Evolutionary conservation across 2,329 filamentous ascomycete genomes (phyloP).

Genomic region (Parasarocladium wereldwijsianum): DNA sequence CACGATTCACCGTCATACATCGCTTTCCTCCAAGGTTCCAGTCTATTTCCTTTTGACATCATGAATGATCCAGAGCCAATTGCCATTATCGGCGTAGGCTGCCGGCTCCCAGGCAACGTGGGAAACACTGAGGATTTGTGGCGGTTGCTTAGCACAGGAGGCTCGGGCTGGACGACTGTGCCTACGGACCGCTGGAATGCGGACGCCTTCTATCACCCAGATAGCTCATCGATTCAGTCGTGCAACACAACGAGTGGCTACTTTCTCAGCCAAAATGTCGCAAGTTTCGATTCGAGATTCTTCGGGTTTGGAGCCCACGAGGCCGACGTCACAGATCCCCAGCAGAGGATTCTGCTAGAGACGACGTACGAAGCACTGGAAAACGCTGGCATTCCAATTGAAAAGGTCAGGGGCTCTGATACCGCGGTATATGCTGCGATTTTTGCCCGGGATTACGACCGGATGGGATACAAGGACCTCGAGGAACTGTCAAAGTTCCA

Average conservation of each 20-base stretch:
- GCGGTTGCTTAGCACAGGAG: slow-evolving; percentile 24
- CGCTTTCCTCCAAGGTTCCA: too few species aligned
- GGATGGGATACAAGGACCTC: background rate
- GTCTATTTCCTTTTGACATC: too few species aligned
- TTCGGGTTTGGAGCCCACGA: slow-evolving; percentile 3
- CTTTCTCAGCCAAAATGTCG: background rate
- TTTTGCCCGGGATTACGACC: slow-evolving; percentile 28
- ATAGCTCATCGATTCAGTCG: slow-evolving; percentile 9
- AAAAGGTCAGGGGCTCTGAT: slow-evolving; percentile 27
- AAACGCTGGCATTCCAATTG: slow-evolving; percentile 28
- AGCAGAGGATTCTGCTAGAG: slow-evolving; percentile 36
- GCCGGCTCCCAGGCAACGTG: slow-evolving; percentile 28
- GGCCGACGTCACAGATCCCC: slow-evolving; percentile 22
- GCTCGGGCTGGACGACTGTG: slow-evolving; percentile 25
- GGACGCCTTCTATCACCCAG: slow-evolving; percentile 25
- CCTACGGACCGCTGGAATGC: slow-evolving; percentile 32
- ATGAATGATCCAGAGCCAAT: slow-evolving; percentile 18
- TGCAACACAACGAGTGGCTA: background rate
- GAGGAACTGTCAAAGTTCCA: slow-evolving; percentile 17
- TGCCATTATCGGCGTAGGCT: slow-evolving; percentile 32
- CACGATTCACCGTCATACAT: too few species aligned
- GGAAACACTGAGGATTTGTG: slow-evolving; percentile 27
- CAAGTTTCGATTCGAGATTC: slow-evolving; percentile 1
- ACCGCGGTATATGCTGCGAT: slow-evolving; percentile 35
- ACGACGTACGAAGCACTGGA: slow-evolving; percentile 35